A percentile compares a stretch with the other conserved stretches of the same genome.
Evolutionary conservation across 2,329 filamentous ascomycete genomes (phyloP).

Genomic region (Aschersonia sp.): DNA sequence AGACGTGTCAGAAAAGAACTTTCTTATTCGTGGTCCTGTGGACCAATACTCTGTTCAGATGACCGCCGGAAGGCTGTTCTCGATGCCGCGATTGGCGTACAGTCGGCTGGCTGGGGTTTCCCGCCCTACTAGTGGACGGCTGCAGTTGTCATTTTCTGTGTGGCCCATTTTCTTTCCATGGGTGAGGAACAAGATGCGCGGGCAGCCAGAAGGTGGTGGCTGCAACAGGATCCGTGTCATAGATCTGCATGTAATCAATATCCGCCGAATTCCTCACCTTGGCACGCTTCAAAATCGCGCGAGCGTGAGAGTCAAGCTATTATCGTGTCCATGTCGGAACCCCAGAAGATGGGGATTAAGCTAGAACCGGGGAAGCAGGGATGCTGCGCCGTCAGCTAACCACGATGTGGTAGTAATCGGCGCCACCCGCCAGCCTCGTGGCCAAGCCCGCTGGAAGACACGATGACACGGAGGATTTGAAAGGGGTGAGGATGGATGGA

Average conservation of each 20-base stretch:
- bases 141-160: neutral
- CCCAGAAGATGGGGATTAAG: slow-evolving; percentile 2
- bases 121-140: neutral
- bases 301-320: too few species aligned
- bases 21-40: slow-evolving; percentile 1
- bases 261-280: too few species aligned
- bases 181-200: neutral
- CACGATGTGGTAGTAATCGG: slow-evolving; percentile 1
- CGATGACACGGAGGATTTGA: too few species aligned
- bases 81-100: slow-evolving; percentile 2
- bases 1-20: neutral
- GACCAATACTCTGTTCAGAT: slow-evolving; percentile 2
- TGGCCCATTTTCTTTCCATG: neutral
- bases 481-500: too few species aligned
- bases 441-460: too few species aligned
- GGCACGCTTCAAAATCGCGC: too few species aligned
- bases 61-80: slow-evolving; percentile 2
- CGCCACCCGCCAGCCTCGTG: slow-evolving; percentile 2
- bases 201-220: neutral
- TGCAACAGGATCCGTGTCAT: too few species aligned
- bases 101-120: neutral
- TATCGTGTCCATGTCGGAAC: neutral
- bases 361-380: slow-evolving; percentile 3
- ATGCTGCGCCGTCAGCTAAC: slow-evolving; percentile 2
- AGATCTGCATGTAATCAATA: too few species aligned